phyloP scores from a whole-genome alignment of 805 yeast species.

The Saturnispora serradocipensis region DNA sequence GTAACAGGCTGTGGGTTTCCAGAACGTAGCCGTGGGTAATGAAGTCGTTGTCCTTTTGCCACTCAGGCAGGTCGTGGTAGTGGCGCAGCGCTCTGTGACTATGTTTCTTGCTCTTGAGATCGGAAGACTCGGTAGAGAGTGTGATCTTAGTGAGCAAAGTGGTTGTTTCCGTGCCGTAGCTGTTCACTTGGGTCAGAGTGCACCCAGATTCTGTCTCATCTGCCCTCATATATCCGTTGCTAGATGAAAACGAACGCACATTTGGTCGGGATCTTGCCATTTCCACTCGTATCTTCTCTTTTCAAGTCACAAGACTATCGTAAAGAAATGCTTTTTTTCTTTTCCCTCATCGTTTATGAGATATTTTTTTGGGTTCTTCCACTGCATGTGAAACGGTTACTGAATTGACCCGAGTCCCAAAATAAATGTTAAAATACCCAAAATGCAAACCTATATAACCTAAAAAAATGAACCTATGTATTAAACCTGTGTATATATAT shows the following conservation, averaged over 20 bases:
- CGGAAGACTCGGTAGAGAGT: neutral
- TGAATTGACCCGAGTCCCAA: neutral
- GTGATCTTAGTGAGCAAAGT: neutral
- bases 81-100: slow-evolving; percentile 13
- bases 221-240: neutral
- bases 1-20: slow-evolving; percentile 33
- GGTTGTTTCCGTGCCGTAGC: slow-evolving; percentile 3
- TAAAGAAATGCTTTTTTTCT: neutral
- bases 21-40: slow-evolving; percentile 42
- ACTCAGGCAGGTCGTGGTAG: slow-evolving; percentile 39
- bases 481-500: neutral
- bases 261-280: slow-evolving; percentile 2
- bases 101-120: neutral
- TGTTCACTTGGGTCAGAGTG: slow-evolving; percentile 2
- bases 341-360: neutral
- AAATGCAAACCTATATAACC: slow-evolving; percentile 1
- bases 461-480: neutral
- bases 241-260: neutral
- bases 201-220: neutral
- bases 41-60: slow-evolving; percentile 52
- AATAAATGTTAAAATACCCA: neutral
- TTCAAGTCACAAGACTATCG: neutral
- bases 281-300: neutral
- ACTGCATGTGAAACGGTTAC: slow-evolving; percentile 1
- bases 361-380: neutral